A percentile compares a stretch with the other conserved stretches of the same genome.
Conservation (phyloP, 352 stramenopile species). For the Pythium diclinum region DNA sequence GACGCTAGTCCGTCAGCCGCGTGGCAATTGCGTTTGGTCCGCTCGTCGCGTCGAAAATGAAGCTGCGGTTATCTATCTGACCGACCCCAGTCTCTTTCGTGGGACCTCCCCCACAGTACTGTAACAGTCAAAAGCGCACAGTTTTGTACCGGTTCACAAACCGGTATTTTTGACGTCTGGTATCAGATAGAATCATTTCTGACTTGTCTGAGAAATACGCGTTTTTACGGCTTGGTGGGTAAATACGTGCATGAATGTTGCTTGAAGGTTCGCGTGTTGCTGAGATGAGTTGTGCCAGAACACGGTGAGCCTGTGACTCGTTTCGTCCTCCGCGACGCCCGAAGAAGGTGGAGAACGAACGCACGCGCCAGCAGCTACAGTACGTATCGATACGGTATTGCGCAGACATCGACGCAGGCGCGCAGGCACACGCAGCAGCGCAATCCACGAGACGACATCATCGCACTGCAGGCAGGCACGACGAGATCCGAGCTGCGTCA, state of each 20-base stretch:
- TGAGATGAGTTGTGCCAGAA: slow-evolving; percentile 16
- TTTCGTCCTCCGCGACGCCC: slow-evolving; percentile 1
- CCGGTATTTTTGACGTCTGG: background rate
- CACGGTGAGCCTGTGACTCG: slow-evolving; percentile 9
- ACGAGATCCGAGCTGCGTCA: background rate
- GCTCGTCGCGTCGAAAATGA: slow-evolving; percentile 6
- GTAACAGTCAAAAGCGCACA: background rate
- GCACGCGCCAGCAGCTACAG: background rate
- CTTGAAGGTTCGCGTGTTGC: slow-evolving; percentile 4
- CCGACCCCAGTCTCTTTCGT: background rate
- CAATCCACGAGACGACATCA: background rate
- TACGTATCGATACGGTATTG: background rate
- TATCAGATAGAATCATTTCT: background rate
- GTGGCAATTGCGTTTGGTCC: background rate
- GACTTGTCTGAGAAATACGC: background rate
- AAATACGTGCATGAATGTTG: slow-evolving; percentile 4
- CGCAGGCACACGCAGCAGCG: background rate
- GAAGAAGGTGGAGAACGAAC: slow-evolving; percentile 1
- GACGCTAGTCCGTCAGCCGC: background rate
- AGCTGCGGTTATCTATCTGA: slow-evolving; percentile 2
- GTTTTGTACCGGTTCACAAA: background rate
- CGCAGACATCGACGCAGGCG: background rate
- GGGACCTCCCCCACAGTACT: background rate
- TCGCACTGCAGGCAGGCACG: background rate
- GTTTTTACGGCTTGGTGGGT: background rate